Evolutionary conservation across 2,329 filamentous ascomycete genomes (phyloP).

Genomic region (Xylaria sp.): DNA sequence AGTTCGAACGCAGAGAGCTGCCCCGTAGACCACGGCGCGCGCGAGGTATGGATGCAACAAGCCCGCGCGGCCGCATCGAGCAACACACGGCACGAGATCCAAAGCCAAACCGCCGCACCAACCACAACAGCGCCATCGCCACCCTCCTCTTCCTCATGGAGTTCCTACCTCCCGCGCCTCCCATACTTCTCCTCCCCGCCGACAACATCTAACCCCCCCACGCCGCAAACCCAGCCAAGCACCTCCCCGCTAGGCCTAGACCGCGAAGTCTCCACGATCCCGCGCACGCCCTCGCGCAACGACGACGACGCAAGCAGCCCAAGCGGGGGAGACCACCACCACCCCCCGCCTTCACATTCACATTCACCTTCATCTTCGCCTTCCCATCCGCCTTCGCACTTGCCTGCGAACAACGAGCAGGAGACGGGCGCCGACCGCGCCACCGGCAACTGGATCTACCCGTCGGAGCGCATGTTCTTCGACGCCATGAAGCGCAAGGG

Average conservation of each 20-base stretch:
- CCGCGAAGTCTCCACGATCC: constrained; percentile 84
- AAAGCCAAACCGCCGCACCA: constrained; percentile 32
- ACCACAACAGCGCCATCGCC: constrained; percentile 47
- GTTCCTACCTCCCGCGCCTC: constrained; percentile 56
- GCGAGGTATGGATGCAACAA: constrained; percentile 71
- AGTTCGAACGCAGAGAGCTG: constrained; percentile 58
- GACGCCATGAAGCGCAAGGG: constrained; percentile 94
- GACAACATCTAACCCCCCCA: constrained; percentile 21
- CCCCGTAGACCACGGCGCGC: constrained; percentile 75
- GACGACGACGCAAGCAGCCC: constrained; percentile 39
- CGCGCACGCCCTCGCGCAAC: constrained; percentile 61
- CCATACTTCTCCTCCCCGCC: constrained; percentile 52
- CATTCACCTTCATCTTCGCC: too few relatives aligned
- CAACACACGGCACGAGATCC: too few relatives aligned
- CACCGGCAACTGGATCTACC: constrained; percentile 95
- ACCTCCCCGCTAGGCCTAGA: constrained; percentile 65
- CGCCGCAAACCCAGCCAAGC: constrained; percentile 24
- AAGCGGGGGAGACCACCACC: constrained; percentile 38
- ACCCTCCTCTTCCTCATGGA: constrained; percentile 57
- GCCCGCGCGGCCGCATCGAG: constrained; percentile 40
- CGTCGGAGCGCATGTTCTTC: constrained; percentile 97
- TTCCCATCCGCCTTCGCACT: neutral
- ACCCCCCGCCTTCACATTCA: too few relatives aligned
- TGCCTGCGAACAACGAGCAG: constrained; percentile 74
- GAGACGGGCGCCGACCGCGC: constrained; percentile 77